phyloP scores from a whole-genome alignment of 352 stramenopile genomes.

The Globisporangium lucens region DNA sequence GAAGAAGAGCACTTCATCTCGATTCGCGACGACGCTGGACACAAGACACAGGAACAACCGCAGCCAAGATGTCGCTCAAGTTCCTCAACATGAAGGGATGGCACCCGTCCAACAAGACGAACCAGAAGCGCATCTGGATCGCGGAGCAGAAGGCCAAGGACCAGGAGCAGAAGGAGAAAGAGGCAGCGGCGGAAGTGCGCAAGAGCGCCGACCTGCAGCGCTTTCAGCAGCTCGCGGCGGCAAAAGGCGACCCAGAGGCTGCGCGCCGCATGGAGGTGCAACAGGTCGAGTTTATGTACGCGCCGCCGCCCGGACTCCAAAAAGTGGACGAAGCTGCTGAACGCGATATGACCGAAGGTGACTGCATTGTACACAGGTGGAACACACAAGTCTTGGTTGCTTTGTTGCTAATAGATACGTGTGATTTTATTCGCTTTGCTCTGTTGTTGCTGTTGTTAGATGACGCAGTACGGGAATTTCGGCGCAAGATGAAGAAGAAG shows the following conservation, averaged over 20 bases:
- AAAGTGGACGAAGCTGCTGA: slow-evolving; percentile 32
- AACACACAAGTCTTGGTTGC: neutral
- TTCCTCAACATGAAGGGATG: slow-evolving; percentile 83
- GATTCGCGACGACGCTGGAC: neutral
- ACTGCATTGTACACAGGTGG: neutral
- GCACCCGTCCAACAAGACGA: slow-evolving; percentile 74
- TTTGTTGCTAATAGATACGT: neutral
- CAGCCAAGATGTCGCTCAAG: slow-evolving; percentile 57
- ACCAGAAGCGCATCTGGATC: slow-evolving; percentile 86
- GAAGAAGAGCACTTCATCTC: neutral
- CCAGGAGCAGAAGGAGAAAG: slow-evolving; percentile 42
- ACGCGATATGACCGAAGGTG: slow-evolving; percentile 31
- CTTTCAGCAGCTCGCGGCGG: slow-evolving; percentile 58
- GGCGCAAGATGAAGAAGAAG: slow-evolving; percentile 45
- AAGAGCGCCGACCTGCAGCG: slow-evolving; percentile 47
- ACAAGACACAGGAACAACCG: neutral
- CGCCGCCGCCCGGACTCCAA: slow-evolving; percentile 58
- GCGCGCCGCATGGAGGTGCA: slow-evolving; percentile 38
- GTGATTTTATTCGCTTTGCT: neutral
- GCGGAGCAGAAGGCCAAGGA: slow-evolving; percentile 69
- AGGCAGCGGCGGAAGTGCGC: slow-evolving; percentile 68
- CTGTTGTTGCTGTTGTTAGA: slow-evolving; percentile 23
- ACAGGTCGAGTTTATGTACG: slow-evolving; percentile 77
- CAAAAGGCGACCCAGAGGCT: slow-evolving; percentile 49
- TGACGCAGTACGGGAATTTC: slow-evolving; percentile 67